Evolutionary conservation across 495 filamentous ascomycete genomes (phyloP).

Genomic region (Penicillium roqueforti): DNA sequence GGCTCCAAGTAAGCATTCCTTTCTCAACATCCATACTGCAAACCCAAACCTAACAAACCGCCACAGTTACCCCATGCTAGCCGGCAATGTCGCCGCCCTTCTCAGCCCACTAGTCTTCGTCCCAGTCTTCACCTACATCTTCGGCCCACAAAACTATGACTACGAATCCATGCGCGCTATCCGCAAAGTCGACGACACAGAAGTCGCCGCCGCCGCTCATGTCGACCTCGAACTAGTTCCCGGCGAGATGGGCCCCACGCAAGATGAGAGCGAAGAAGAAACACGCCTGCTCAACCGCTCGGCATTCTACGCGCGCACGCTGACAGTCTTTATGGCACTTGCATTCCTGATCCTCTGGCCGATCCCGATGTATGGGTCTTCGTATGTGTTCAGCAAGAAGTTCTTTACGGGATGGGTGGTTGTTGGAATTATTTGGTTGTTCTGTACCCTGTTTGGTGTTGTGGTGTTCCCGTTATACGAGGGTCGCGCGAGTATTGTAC

Average conservation of each 20-base stretch:
- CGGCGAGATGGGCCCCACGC: constrained; percentile 43
- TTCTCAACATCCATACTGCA: background rate
- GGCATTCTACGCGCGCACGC: constrained; percentile 70
- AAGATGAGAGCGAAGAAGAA: constrained; percentile 53
- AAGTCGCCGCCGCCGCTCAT: constrained; percentile 62
- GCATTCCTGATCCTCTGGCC: constrained; percentile 85
- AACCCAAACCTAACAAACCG: background rate
- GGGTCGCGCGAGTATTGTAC: constrained; percentile 62
- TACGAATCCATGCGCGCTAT: constrained; percentile 84
- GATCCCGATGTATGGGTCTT: constrained; percentile 85
- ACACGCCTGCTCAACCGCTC: constrained; percentile 65
- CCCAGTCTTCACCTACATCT: constrained; percentile 69
- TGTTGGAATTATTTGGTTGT: constrained; percentile 86
- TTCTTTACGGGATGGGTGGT: constrained; percentile 93
- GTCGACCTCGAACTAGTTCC: constrained; percentile 68
- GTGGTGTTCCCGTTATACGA: constrained; percentile 83
- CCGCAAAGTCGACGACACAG: constrained; percentile 76
- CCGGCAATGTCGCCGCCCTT: constrained; percentile 77
- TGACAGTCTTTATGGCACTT: constrained; percentile 73
- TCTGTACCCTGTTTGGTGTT: constrained; percentile 67
- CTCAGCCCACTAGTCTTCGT: constrained; percentile 77
- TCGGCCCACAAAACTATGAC: constrained; percentile 81
- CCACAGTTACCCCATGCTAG: constrained; percentile 73
- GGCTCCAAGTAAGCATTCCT: constrained; percentile 59
- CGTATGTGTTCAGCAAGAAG: constrained; percentile 82